Conservation (phyloP, 768 basidiomycete genomes). For the Pleurotus tuoliensis region DNA sequence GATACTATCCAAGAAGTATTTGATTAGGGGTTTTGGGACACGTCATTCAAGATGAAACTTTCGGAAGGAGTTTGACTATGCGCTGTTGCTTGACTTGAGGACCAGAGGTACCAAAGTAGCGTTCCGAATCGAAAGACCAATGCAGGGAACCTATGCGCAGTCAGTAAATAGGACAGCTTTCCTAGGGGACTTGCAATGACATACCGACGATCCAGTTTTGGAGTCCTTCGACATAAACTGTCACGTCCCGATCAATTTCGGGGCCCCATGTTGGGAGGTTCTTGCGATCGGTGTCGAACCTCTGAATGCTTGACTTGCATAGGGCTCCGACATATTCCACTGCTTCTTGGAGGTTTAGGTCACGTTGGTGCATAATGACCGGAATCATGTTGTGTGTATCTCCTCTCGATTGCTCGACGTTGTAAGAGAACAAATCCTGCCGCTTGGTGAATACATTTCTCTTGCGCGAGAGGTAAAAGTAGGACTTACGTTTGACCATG, state of each 20-base stretch:
- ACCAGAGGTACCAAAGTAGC: constrained; percentile 28
- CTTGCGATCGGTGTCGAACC: constrained; percentile 25
- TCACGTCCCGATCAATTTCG: constrained; percentile 26
- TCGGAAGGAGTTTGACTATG: constrained; percentile 11
- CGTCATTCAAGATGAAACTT: neutral
- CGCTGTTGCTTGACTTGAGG: constrained; percentile 22
- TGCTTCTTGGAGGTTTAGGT: constrained; percentile 29
- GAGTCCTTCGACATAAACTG: constrained; percentile 32
- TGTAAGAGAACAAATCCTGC: constrained; percentile 38
- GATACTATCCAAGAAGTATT: too few species aligned
- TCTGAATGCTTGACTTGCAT: constrained; percentile 23
- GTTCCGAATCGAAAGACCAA: constrained; percentile 41
- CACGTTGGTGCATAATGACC: constrained; percentile 33
- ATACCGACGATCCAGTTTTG: constrained; percentile 31
- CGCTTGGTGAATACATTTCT: neutral
- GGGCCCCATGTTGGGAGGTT: constrained; percentile 32
- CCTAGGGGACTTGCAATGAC: neutral
- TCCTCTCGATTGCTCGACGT: constrained; percentile 35
- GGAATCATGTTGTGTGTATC: constrained; percentile 39
- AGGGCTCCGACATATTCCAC: constrained; percentile 32
- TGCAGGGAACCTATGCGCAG: constrained; percentile 25
- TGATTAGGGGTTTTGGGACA: too few species aligned
- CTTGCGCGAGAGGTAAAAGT: neutral
- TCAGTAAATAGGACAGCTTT: too few species aligned
- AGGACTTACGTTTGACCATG: constrained; percentile 38